Percentiles rank a stretch among this genome's conserved stretches.
Conservation (phyloP, 116 monocot species). For the Trichopus zeylanicus region DNA sequence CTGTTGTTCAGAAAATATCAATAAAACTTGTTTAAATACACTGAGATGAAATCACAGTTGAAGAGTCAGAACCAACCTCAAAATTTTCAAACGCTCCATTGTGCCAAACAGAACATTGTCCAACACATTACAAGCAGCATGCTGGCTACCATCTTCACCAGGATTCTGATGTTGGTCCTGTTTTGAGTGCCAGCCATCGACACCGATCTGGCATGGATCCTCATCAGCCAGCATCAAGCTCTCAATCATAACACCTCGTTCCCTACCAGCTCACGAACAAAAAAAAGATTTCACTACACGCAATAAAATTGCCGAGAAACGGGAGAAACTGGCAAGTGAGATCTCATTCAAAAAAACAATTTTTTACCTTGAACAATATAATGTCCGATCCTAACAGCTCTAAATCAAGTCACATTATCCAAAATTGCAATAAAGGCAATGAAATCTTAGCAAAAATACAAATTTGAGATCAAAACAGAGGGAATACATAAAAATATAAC, state of each 20-base stretch:
- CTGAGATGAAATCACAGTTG: not conserved
- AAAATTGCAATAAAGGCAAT: no score
- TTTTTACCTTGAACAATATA: no score
- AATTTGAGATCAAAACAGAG: no score
- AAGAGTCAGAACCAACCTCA: constrained; percentile 26
- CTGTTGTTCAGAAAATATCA: not conserved
- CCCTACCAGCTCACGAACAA: not conserved
- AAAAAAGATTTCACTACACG: no score
- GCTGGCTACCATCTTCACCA: constrained; percentile 20
- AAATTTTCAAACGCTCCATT: constrained; percentile 50
- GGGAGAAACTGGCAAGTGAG: not conserved
- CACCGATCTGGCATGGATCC: constrained; percentile 20
- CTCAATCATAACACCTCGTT: not conserved
- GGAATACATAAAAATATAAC: no score
- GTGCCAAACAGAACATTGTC: constrained; percentile 41
- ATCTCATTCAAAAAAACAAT: not conserved
- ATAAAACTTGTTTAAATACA: no score
- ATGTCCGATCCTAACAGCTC: not conserved
- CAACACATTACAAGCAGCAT: constrained; percentile 44
- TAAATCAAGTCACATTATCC: no score
- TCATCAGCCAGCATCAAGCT: constrained; percentile 13
- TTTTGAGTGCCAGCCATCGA: constrained; percentile 17
- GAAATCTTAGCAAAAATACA: no score
- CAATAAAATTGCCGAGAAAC: no score
- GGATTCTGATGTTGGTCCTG: constrained; percentile 3